Evolutionary conservation across 768 basidiomycete genomes (phyloP).

Genomic region (Lactarius tabidus): DNA sequence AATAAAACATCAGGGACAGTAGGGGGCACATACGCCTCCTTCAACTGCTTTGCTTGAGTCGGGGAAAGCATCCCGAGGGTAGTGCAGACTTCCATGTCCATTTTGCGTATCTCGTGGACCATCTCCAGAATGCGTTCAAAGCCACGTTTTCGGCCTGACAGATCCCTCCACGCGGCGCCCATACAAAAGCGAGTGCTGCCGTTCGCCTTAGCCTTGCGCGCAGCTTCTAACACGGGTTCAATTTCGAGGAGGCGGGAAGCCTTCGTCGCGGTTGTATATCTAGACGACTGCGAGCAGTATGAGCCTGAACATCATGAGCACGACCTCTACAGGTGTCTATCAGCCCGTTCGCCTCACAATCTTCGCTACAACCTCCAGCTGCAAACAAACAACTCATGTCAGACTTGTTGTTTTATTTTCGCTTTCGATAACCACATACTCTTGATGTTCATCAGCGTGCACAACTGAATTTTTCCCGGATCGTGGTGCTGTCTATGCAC

Average conservation of each 20-base stretch:
- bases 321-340: conserved; percentile 11
- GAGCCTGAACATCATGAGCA: conserved; percentile 54
- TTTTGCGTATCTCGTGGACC: conserved; percentile 85
- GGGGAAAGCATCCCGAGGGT: conserved; percentile 96
- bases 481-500: conserved; percentile 87
- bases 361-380: conserved; percentile 96
- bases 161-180: conserved; percentile 98
- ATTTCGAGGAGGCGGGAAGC: conserved; percentile 85
- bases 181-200: conserved; percentile 98
- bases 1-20: conserved; percentile 2
- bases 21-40: conserved; percentile 71
- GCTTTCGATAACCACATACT: conserved; percentile 52
- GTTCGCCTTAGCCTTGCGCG: conserved; percentile 90
- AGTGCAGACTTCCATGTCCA: conserved; percentile 99
- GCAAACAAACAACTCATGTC: conserved; percentile 18
- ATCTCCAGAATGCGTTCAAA: conserved; percentile 91
- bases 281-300: conserved; percentile 97
- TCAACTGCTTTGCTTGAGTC: conserved; percentile 86
- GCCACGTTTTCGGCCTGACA: conserved; percentile 87
- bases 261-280: conserved; percentile 83
- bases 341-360: conserved; percentile 55
- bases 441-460: conserved; percentile 98
- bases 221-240: conserved; percentile 90
- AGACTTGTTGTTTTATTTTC: conserved; percentile 28
- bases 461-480: conserved; percentile 88